Base-by-base conservation (phyloP, 2,329 filamentous ascomycete genomes). In the Polytolypa hystricis region DNA sequence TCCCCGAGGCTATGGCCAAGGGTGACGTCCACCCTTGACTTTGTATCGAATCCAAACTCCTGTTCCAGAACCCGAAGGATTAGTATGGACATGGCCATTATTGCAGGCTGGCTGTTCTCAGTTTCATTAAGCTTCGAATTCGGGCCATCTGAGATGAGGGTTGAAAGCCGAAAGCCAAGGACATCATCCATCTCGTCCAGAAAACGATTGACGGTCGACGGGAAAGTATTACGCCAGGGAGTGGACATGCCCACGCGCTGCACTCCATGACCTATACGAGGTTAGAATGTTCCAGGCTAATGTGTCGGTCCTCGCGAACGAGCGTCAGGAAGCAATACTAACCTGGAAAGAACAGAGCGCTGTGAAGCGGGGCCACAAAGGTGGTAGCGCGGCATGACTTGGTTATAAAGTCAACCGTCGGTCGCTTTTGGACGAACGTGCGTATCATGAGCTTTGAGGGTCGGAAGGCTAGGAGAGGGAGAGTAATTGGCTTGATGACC, bases 1-100 rank as follows among this genome's bases (percentile, higher is more conserved):
- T 95, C 89, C 33, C 89, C 89, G 8, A 96, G 70, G 4, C 84
- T 93, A 61, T 96, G 89, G 7, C 89, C 89, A 16, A 95, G 70
- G 1, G 83, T 84, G 23, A 93, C 77, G 60, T 94, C 84, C 29
- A 86, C 78, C 41, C 79, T 71, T 38, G 82, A 74, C 6, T 67
- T 61, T 5, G 79, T 73, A 39, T 74, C 69, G 62, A 95, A 93
- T 27, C 73, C 77, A 54, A 89, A 95, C 47, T 94, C 84, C 42
- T 74, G 67, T 64, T 95, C 85, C 44, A 96, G 71, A 42, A 95
- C 78, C 38, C 84, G 80, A 37, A 95, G 71, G 53, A 95, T 93
- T 41, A 94, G 73, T 53, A 95, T 79, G 18, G 84, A 93, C 3
- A 85, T 91, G 10, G 86, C 84, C 85, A 96, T 93, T 59, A 95